Evolutionary conservation across 2,329 filamentous ascomycete genomes (phyloP).

Genomic region (Acephala macrosclerotiorum): DNA sequence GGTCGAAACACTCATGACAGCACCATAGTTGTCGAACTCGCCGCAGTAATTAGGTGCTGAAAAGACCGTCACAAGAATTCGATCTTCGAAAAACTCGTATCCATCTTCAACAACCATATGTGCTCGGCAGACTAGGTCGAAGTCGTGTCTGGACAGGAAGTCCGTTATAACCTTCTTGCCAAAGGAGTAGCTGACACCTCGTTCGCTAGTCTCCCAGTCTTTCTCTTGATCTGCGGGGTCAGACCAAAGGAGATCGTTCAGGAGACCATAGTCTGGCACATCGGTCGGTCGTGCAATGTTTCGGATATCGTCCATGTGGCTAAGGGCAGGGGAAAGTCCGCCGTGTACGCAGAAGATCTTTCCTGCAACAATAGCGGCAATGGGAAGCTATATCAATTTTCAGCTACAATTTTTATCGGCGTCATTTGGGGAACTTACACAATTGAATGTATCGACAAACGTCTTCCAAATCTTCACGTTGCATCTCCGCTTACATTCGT

Average conservation of each 20-base stretch:
- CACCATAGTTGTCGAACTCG: slow-evolving; percentile 99
- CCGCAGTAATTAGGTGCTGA: slow-evolving; percentile 99
- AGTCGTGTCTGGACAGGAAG: slow-evolving; percentile 93
- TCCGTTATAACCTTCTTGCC: slow-evolving; percentile 98
- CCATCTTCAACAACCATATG: slow-evolving; percentile 99
- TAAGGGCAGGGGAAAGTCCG: slow-evolving; percentile 87
- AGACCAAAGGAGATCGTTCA: slow-evolving; percentile 97
- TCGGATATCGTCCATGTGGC: slow-evolving; percentile 98
- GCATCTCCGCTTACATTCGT: slow-evolving; percentile 95
- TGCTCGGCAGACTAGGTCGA: slow-evolving; percentile 94
- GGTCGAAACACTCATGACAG: slow-evolving; percentile 95
- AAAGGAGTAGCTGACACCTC: slow-evolving; percentile 98
- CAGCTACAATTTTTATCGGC: neutral
- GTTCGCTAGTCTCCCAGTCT: slow-evolving; percentile 97
- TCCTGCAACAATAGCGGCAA: slow-evolving; percentile 93
- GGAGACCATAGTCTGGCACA: slow-evolving; percentile 92
- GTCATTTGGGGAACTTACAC: slow-evolving; percentile 44
- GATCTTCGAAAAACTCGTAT: slow-evolving; percentile 98
- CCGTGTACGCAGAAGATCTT: slow-evolving; percentile 99
- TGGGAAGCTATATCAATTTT: slow-evolving; percentile 66
- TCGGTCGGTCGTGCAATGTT: slow-evolving; percentile 96
- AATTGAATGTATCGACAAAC: slow-evolving; percentile 96
- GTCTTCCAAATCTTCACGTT: slow-evolving; percentile 98
- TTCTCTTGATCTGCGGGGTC: slow-evolving; percentile 98
- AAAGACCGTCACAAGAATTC: slow-evolving; percentile 95